Evolutionary conservation across 495 filamentous ascomycete species (phyloP).

Genomic region (Talaromyces trachyspermus): DNA sequence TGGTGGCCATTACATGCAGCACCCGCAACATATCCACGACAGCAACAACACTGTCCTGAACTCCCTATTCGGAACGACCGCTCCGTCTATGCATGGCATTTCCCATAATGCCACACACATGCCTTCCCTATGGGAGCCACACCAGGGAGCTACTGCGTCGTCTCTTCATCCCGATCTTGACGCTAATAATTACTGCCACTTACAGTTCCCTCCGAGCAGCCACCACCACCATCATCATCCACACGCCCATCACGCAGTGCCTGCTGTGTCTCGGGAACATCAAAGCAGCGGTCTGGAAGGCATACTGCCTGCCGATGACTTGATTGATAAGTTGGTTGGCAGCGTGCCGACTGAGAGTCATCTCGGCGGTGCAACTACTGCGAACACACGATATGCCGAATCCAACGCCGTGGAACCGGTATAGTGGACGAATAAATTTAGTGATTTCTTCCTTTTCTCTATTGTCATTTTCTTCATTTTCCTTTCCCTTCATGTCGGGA

Average conservation of each 20-base stretch:
- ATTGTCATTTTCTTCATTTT: background rate
- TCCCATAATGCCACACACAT: conserved; percentile 27
- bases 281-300: conserved; percentile 28
- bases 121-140: conserved; percentile 24
- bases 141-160: conserved; percentile 17
- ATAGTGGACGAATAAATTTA: background rate
- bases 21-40: conserved; percentile 31
- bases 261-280: conserved; percentile 31
- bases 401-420: background rate
- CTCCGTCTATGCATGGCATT: conserved; percentile 33
- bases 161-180: conserved; percentile 28
- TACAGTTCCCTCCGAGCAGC: conserved; percentile 26
- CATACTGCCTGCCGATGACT: conserved; percentile 30
- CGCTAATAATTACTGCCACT: conserved; percentile 27
- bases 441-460: background rate
- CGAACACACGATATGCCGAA: conserved; percentile 4
- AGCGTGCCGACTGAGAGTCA: conserved; percentile 25
- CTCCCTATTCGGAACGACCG: conserved; percentile 24
- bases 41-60: conserved; percentile 29
- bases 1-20: conserved; percentile 31
- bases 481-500: background rate
- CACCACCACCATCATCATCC: conserved; percentile 13
- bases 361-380: background rate
- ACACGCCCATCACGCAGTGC: conserved; percentile 24
- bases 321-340: conserved; percentile 36